A percentile compares a stretch with the other conserved stretches of the same genome.
These are phyloP conservation scores for Trypanosoma caninum DNA, from an alignment of 208 protist genomes.

Conservation along the genomic window DNA sequence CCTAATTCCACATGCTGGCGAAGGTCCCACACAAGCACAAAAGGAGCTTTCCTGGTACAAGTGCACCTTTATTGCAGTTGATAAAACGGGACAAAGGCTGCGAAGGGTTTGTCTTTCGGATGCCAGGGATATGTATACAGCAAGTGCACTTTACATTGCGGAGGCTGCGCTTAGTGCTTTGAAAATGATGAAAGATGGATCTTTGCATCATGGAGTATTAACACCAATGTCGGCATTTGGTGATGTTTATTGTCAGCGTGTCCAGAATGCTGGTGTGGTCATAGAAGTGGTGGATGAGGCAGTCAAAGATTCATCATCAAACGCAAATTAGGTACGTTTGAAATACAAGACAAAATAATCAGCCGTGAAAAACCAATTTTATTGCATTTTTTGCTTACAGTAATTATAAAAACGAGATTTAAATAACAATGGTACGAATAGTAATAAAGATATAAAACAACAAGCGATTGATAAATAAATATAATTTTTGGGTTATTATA, in stretches of 20 bases:
- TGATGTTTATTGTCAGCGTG: conserved; percentile 42
- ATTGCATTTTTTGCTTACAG: too few species aligned
- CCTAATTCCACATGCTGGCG: conserved; percentile 29
- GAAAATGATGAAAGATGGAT: conserved; percentile 31
- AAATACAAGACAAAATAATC: too few species aligned
- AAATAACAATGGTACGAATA: too few species aligned
- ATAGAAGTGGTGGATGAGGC: conserved; percentile 6
- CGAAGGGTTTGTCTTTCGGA: conserved; percentile 36
- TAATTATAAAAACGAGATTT: too few species aligned
- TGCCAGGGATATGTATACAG: conserved; percentile 64
- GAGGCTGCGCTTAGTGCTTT: conserved; percentile 56
- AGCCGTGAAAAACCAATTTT: too few species aligned
- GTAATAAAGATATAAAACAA: too few species aligned
- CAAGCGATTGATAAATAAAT: too few species aligned
- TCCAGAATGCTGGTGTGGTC: conserved; percentile 34
- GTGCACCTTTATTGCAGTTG: conserved; percentile 51
- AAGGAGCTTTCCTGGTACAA: conserved; percentile 45
- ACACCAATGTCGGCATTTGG: conserved; percentile 69
- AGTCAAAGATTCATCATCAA: not conserved
- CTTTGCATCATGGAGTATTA: conserved; percentile 51
- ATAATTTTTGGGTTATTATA: too few species aligned
- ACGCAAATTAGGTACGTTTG: not conserved
- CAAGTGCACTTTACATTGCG: conserved; percentile 56
- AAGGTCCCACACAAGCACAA: conserved; percentile 42
- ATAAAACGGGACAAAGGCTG: conserved; percentile 24